phyloP scores from a whole-genome alignment of 2,329 filamentous ascomycete species.

The Fusarium phyllophilum region DNA sequence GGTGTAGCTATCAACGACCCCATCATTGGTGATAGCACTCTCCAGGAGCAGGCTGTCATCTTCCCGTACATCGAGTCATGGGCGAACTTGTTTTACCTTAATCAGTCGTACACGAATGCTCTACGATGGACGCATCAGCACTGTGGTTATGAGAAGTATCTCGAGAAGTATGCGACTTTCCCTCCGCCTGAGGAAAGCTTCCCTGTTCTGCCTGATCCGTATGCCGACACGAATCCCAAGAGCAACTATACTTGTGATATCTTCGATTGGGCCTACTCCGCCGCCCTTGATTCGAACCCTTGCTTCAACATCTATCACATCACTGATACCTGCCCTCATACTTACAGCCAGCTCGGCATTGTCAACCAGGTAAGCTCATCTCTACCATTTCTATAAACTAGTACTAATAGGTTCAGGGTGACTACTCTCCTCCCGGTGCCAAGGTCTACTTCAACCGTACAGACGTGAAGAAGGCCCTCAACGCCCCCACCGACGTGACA shows the following conservation, averaged over 20 bases:
- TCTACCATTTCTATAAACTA: accelerated
- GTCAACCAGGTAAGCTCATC: conserved; percentile 59
- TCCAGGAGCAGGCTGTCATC: conserved; percentile 59
- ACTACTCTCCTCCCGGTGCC: conserved; percentile 71
- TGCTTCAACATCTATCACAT: conserved; percentile 85
- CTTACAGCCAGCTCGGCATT: conserved; percentile 76
- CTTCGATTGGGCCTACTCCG: conserved; percentile 65
- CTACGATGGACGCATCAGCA: conserved; percentile 62
- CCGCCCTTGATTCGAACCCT: conserved; percentile 70
- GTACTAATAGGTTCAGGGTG: conserved; percentile 48
- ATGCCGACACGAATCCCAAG: conserved; percentile 43
- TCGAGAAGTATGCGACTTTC: conserved; percentile 71
- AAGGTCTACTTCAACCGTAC: conserved; percentile 75
- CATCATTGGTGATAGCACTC: conserved; percentile 62
- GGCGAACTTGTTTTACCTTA: conserved; percentile 69
- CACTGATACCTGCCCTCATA: conserved; percentile 74
- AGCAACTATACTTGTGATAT: conserved; percentile 64
- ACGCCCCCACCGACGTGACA: conserved; percentile 60
- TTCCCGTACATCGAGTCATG: conserved; percentile 71
- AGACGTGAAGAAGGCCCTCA: conserved; percentile 75
- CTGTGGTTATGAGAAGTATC: conserved; percentile 72
- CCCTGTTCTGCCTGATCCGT: conserved; percentile 51
- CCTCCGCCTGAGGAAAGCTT: conserved; percentile 71
- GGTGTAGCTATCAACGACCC: conserved; percentile 81
- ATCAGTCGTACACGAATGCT: conserved; percentile 64